Base-by-base conservation (phyloP, 441 rosid species). In the Syzygium syzygioides region DNA sequence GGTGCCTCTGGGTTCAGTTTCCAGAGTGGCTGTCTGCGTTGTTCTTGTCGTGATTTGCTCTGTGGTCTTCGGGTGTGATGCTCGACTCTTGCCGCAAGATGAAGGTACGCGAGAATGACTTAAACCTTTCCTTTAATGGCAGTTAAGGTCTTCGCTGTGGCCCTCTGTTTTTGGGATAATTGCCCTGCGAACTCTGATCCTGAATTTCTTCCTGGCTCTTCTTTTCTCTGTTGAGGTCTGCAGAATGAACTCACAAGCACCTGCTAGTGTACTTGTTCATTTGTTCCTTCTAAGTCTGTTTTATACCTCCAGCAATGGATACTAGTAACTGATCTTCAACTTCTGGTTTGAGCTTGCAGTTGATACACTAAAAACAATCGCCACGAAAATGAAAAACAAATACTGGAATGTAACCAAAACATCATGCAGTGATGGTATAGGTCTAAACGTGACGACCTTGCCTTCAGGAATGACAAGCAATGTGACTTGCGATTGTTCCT, bases 401-500 rank as follows among this genome's bases (percentile, higher is more conserved):
- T 50, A 87, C 55, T 92, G 92, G 91, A 91, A 25, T 57, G 89
- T 94, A 64, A 89, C 37, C 45, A 90, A 34, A 54, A 91, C 79
- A 62, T 93, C 96, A 66, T 96, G 99, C 89, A 41, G 17, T 53
- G 66, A 85, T 4, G 92, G 92, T 48, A 14, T 15, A 34, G 90
- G 88, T 55, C 94, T 95, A 94, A 94, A 91, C 64, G 71, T 53
- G 37, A 37, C 9, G 57, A 55, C 25, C 41, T 34, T 25, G 14
- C 1, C 12, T 25, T 53, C 23, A 7, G 20, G 1, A 5, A 23
- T 86, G 60, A 11, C 11, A 28, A 91, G 94, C 90, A 89, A 50
- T 60, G 93, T 96, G 55, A 14, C 89, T 14, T 95, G 98, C 79
- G 41, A 93, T 88, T 95, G 98, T 85, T 53, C 92, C 64, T 87